Evolutionary conservation across 1,284 basidiomycete genomes (phyloP).

Genomic region (Fomitopsis pinicola): DNA sequence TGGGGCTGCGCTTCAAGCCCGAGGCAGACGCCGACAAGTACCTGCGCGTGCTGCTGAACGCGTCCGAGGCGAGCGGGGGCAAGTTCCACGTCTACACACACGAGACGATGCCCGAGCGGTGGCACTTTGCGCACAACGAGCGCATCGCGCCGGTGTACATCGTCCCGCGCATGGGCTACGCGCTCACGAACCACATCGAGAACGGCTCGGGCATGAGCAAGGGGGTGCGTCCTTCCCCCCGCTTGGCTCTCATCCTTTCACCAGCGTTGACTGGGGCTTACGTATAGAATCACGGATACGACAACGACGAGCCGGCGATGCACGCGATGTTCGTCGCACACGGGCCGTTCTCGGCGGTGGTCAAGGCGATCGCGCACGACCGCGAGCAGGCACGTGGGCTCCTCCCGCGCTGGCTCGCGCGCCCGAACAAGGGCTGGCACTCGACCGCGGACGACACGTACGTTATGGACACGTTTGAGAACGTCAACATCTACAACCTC

Average conservation of each 20-base stretch:
- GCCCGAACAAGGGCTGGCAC: conserved; percentile 58
- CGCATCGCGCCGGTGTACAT: conserved; percentile 88
- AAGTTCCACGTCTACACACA: conserved; percentile 79
- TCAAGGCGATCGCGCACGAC: conserved; percentile 50
- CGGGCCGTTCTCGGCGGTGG: conserved; percentile 74
- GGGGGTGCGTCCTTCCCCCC: conserved; percentile 52
- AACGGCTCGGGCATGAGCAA: conserved; percentile 66
- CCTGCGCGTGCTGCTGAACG: conserved; percentile 47
- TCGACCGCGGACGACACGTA: conserved; percentile 59
- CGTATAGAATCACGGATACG: conserved; percentile 76
- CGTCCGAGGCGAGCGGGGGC: conserved; percentile 46
- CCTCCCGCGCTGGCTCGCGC: conserved; percentile 25
- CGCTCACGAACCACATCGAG: conserved; percentile 54
- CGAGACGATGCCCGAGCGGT: conserved; percentile 77
- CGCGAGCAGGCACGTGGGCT: conserved; percentile 16
- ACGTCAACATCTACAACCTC: conserved; percentile 83
- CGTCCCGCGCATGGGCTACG: conserved; percentile 77
- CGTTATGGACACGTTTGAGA: conserved; percentile 77
- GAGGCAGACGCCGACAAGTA: conserved; percentile 54
- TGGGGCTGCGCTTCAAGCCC: conserved; percentile 72
- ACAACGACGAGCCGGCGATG: conserved; percentile 76
- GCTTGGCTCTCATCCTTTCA: not conserved
- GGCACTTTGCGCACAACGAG: conserved; percentile 67
- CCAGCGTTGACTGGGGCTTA: not conserved
- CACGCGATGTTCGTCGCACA: conserved; percentile 87